Evolutionary conservation across 2,329 filamentous ascomycete species (phyloP).

Genomic region (Botrytis galanthina): DNA sequence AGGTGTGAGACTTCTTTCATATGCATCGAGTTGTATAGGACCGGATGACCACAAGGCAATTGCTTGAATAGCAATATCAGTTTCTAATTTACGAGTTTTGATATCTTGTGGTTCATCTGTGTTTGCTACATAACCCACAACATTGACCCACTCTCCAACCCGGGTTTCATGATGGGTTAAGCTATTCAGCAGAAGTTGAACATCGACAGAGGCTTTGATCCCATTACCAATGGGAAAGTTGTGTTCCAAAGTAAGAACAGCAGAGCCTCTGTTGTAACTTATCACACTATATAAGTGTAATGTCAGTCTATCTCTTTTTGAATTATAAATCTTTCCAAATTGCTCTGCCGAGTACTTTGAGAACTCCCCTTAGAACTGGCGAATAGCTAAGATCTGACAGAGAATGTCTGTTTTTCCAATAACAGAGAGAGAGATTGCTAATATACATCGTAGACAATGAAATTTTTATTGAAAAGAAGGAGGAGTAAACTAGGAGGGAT

Average conservation of each 20-base stretch:
- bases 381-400: neutral
- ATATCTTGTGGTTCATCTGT: conserved; percentile 19
- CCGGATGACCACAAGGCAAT: conserved; percentile 76
- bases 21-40: conserved; percentile 66
- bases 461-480: too few relatives aligned
- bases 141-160: conserved; percentile 83
- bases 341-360: neutral
- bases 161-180: conserved; percentile 62
- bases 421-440: neutral
- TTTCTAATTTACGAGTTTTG: conserved; percentile 25
- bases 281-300: conserved; percentile 49
- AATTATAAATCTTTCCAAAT: neutral
- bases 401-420: neutral
- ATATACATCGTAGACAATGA: neutral
- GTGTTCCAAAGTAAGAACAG: conserved; percentile 66
- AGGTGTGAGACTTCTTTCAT: conserved; percentile 51
- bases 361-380: neutral
- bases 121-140: conserved; percentile 72
- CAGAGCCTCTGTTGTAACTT: conserved; percentile 54
- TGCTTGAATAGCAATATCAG: conserved; percentile 61
- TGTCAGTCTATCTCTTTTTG: conserved; percentile 10
- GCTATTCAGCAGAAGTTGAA: conserved; percentile 66
- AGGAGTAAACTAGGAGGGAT: neutral
- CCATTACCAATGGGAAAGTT: conserved; percentile 51
- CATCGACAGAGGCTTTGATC: conserved; percentile 61